These are phyloP conservation scores for Cyberlindnera subsufficiens DNA, from an alignment of 805 yeast genomes.

Conservation along the genomic window DNA sequence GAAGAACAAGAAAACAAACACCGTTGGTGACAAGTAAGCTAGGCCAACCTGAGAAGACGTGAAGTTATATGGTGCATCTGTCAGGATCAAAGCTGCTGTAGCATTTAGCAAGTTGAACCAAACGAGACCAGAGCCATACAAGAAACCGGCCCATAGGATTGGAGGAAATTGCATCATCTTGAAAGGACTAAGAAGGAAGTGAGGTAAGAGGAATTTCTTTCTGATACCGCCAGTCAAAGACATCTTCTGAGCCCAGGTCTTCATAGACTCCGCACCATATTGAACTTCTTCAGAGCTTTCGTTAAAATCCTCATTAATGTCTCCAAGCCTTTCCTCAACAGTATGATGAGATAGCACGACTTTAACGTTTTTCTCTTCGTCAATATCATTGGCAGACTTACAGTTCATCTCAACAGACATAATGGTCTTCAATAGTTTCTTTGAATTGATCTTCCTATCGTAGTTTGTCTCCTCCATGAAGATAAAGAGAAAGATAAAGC, in stretches of 20 bases:
- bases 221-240: conserved; percentile 34
- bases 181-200: conserved; percentile 32
- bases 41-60: conserved; percentile 41
- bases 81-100: conserved; percentile 38
- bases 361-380: conserved; percentile 7
- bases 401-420: conserved; percentile 1
- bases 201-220: conserved; percentile 25
- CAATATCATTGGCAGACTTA: conserved; percentile 8
- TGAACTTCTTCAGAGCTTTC: conserved; percentile 18
- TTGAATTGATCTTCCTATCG: conserved; percentile 24
- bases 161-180: conserved; percentile 42
- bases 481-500: conserved; percentile 33
- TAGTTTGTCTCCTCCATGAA: conserved; percentile 54
- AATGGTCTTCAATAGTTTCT: conserved; percentile 5
- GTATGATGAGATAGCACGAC: conserved; percentile 12
- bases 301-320: conserved; percentile 26
- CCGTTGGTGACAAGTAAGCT: conserved; percentile 46
- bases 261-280: conserved; percentile 22
- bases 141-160: conserved; percentile 53
- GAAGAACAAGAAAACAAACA: conserved; percentile 39
- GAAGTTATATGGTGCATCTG: conserved; percentile 45
- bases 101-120: conserved; percentile 46
- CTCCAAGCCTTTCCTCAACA: conserved; percentile 14
- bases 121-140: conserved; percentile 42
- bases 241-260: conserved; percentile 38